Conservation (phyloP, 179 eudicot genomes). For the Silene coronaria region DNA sequence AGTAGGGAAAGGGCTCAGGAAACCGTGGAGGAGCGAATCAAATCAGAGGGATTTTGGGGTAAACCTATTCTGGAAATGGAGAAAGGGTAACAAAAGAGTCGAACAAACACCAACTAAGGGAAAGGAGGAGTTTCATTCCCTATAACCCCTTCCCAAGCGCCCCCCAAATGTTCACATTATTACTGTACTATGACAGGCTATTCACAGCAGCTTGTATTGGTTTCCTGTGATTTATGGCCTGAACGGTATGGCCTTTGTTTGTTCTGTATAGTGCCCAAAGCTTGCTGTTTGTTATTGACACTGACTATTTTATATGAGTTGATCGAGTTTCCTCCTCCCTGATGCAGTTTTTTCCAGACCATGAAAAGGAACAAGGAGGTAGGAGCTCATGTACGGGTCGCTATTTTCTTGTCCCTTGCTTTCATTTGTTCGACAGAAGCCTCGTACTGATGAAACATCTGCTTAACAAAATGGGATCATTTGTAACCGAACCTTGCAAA, state of each 20-base stretch:
- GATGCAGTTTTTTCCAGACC: constrained; percentile 51
- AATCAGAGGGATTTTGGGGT: no score
- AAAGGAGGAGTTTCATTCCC: no score
- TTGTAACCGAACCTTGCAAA: constrained; percentile 33
- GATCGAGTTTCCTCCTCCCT: constrained; percentile 1
- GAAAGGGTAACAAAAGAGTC: no score
- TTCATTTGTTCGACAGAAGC: constrained; percentile 48
- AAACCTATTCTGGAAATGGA: no score
- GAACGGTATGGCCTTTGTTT: not conserved
- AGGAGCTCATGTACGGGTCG: constrained; percentile 25
- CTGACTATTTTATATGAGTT: not conserved
- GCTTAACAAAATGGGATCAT: constrained; percentile 41
- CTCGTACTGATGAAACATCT: constrained; percentile 36
- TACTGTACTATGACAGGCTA: not conserved
- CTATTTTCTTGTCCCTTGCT: constrained; percentile 70
- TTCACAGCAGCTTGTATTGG: not conserved
- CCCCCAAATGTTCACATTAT: not conserved
- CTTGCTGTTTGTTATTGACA: not conserved
- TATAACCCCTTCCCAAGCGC: no score
- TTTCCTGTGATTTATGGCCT: not conserved
- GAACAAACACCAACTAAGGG: no score
- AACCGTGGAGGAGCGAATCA: no score
- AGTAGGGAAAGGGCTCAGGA: no score
- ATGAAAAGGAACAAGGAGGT: constrained; percentile 21
- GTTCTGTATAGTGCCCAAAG: not conserved